Conservation (phyloP, 1,139 yeast genomes). For the Suhomyces ambrosiae region DNA sequence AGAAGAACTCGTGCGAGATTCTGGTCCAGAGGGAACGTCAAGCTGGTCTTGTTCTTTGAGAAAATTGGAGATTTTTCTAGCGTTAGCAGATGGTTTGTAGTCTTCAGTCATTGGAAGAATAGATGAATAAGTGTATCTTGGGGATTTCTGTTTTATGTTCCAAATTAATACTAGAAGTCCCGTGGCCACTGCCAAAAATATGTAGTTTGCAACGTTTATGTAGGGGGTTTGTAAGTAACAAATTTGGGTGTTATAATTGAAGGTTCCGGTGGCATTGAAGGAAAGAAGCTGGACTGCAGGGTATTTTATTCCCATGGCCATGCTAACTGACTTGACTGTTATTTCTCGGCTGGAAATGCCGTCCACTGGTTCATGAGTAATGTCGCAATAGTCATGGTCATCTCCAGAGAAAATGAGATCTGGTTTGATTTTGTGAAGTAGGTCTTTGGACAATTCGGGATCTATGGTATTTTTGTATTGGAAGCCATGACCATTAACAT, state of each 20-base stretch:
- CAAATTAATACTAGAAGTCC: conserved; percentile 33
- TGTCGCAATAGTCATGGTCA: conserved; percentile 60
- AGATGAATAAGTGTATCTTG: conserved; percentile 20
- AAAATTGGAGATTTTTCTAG: conserved; percentile 21
- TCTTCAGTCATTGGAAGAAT: conserved; percentile 19
- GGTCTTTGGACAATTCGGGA: conserved; percentile 26
- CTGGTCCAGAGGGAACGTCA: conserved; percentile 11
- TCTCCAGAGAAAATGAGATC: conserved; percentile 51
- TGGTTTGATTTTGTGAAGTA: conserved; percentile 40
- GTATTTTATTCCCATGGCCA: conserved; percentile 59
- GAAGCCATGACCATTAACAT: conserved; percentile 38
- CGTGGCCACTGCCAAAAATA: conserved; percentile 38
- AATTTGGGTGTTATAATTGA: conserved; percentile 40
- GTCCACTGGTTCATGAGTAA: conserved; percentile 32
- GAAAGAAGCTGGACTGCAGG: conserved; percentile 58
- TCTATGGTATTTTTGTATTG: conserved; percentile 56
- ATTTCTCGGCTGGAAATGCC: conserved; percentile 36
- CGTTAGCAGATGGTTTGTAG: conserved; percentile 12
- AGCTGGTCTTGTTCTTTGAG: conserved; percentile 20
- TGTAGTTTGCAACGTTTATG: conserved; percentile 42
- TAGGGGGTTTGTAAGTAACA: conserved; percentile 57
- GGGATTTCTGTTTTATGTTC: conserved; percentile 32
- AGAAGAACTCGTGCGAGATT: conserved; percentile 1
- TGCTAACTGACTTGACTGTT: conserved; percentile 57
- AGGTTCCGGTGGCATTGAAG: conserved; percentile 25